Conservation (phyloP, 2,329 filamentous ascomycete species). For the Apiospora marii region DNA sequence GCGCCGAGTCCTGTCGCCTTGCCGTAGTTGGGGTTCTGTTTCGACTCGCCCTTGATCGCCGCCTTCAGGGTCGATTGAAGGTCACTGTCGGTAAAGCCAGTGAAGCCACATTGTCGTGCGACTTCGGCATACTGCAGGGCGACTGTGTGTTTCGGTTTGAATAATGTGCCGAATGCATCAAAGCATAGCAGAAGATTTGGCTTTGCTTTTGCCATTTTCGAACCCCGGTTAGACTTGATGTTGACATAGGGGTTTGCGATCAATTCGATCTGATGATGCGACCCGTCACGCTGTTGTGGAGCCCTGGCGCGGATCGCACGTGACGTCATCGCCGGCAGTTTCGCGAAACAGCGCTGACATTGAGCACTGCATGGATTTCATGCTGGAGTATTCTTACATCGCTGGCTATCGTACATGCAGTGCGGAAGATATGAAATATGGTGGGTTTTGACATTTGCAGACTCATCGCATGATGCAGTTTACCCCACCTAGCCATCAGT, state of each 20-base stretch:
- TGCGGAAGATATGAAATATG: too few relatives aligned
- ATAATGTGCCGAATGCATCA: conserved; percentile 72
- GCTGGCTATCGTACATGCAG: neutral
- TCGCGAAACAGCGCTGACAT: neutral
- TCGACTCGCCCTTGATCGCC: conserved; percentile 58
- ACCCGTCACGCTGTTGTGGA: neutral
- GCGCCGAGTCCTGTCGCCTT: conserved; percentile 58
- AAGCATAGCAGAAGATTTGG: conserved; percentile 65
- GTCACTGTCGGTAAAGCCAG: conserved; percentile 49
- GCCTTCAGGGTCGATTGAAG: conserved; percentile 43
- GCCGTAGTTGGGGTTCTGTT: conserved; percentile 66
- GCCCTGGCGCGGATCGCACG: neutral
- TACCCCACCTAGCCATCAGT: neutral
- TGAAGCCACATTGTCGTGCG: conserved; percentile 58
- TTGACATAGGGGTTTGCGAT: neutral
- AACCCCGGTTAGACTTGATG: neutral
- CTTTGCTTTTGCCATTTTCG: neutral
- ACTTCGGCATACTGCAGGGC: conserved; percentile 61
- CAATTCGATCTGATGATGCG: neutral
- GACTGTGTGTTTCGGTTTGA: conserved; percentile 58
- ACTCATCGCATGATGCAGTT: neutral
- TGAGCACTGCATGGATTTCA: neutral
- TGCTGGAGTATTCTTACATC: neutral
- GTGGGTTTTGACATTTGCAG: neutral
- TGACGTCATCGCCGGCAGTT: neutral